Percentiles rank a stretch among this genome's conserved stretches.
Conservation (phyloP, 768 basidiomycete genomes). For the Steccherinum ochraceum region DNA sequence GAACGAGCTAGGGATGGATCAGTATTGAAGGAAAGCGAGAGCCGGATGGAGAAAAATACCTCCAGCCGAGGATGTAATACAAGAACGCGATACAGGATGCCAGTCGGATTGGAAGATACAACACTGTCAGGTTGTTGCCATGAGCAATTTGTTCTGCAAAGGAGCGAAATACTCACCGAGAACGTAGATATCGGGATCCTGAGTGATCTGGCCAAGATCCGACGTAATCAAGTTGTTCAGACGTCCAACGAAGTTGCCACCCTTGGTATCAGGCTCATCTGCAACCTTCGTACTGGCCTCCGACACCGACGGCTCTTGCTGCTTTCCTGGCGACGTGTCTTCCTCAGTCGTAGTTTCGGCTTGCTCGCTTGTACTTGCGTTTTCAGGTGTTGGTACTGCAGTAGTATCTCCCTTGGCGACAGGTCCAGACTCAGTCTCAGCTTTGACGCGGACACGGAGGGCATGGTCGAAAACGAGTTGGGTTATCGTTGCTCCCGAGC, state of each 20-base stretch:
- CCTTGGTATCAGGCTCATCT: constrained; percentile 12
- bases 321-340: neutral
- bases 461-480: constrained; percentile 12
- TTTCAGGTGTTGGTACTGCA: neutral
- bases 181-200: constrained; percentile 13
- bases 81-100: constrained; percentile 21
- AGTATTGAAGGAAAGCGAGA: neutral
- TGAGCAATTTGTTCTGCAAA: constrained; percentile 32
- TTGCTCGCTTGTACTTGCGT: constrained; percentile 2
- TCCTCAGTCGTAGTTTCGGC: neutral
- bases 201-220: constrained; percentile 15
- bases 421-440: constrained; percentile 4
- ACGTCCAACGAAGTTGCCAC: constrained; percentile 57
- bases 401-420: constrained; percentile 1
- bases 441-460: constrained; percentile 11
- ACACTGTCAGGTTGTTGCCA: neutral
- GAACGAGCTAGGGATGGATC: constrained; percentile 25
- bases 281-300: neutral
- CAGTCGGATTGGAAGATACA: constrained; percentile 7
- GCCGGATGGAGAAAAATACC: no score
- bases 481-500: constrained; percentile 6
- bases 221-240: constrained; percentile 68
- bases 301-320: neutral
- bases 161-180: constrained; percentile 3
- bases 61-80: constrained; percentile 18